Evolutionary conservation across 1,284 basidiomycete genomes (phyloP).

Genomic region (Sporisorium iseilematis-ciliati): DNA sequence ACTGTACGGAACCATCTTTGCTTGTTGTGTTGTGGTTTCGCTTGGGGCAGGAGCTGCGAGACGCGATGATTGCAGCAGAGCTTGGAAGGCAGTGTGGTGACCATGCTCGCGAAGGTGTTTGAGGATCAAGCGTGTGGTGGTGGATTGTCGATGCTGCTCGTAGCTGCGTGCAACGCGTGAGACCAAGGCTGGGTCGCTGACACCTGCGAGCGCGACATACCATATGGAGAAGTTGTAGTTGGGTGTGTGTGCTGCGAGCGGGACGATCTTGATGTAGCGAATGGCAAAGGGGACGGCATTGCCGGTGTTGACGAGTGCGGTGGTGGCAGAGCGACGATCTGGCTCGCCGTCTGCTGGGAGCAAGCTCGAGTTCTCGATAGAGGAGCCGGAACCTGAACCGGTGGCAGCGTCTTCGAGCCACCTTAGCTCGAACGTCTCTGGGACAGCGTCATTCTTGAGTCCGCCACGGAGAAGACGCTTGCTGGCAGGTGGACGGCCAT

Average conservation of each 20-base stretch:
- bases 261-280: conserved; percentile 68
- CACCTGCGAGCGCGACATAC: conserved; percentile 68
- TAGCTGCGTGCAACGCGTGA: conserved; percentile 46
- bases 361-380: conserved; percentile 33
- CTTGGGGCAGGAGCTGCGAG: conserved; percentile 22
- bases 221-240: conserved; percentile 70
- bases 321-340: conserved; percentile 40
- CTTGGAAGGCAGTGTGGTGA: conserved; percentile 76
- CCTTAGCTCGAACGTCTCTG: conserved; percentile 60
- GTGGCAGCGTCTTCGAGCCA: conserved; percentile 51
- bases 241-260: conserved; percentile 64
- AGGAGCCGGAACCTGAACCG: conserved; percentile 40
- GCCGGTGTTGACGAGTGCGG: conserved; percentile 41
- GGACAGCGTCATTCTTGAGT: conserved; percentile 65
- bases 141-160: conserved; percentile 58
- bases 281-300: conserved; percentile 55
- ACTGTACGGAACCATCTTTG: conserved; percentile 37
- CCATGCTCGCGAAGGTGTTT: conserved; percentile 83
- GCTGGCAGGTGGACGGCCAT: conserved; percentile 41
- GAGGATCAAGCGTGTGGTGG: conserved; percentile 71
- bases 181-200: conserved; percentile 53
- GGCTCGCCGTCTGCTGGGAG: conserved; percentile 42
- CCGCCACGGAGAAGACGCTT: conserved; percentile 61
- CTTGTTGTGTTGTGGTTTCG: conserved; percentile 1
- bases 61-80: conserved; percentile 49